Conservation (phyloP, 768 basidiomycete genomes). For the Tylopilus cervinicoccineus region DNA sequence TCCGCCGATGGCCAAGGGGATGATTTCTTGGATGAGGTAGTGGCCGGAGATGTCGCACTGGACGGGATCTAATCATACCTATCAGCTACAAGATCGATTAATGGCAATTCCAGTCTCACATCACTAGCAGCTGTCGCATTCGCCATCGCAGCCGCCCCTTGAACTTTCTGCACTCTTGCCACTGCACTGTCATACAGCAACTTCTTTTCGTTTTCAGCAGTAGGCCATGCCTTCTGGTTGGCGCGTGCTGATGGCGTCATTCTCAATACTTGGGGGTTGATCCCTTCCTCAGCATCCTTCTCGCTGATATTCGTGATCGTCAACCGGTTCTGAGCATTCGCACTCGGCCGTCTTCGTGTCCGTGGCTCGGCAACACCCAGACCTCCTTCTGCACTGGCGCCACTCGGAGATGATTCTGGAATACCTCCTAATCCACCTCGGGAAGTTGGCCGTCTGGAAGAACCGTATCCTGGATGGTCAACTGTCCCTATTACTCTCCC, state of each 20-base stretch:
- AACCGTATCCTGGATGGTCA: slow-evolving; percentile 28
- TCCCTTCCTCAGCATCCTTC: slow-evolving; percentile 35
- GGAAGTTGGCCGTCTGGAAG: slow-evolving; percentile 12
- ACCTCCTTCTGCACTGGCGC: slow-evolving; percentile 3
- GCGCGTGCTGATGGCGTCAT: slow-evolving; percentile 28
- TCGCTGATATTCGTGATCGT: slow-evolving; percentile 42
- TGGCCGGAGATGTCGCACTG: background rate
- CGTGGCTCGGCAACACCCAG: slow-evolving; percentile 8
- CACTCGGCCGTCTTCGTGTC: slow-evolving; percentile 31
- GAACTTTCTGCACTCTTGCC: slow-evolving; percentile 36
- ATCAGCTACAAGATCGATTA: slow-evolving; percentile 3
- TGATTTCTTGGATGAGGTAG: slow-evolving; percentile 14
- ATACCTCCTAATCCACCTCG: slow-evolving; percentile 22
- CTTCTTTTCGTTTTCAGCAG: slow-evolving; percentile 47
- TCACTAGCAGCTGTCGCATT: slow-evolving; percentile 25
- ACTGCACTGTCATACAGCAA: slow-evolving; percentile 36
- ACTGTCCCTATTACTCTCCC: slow-evolving; percentile 15
- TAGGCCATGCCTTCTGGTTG: slow-evolving; percentile 19
- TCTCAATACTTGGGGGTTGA: slow-evolving; percentile 16
- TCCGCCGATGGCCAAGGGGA: slow-evolving; percentile 63
- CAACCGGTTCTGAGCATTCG: slow-evolving; percentile 32
- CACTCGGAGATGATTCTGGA: slow-evolving; percentile 8
- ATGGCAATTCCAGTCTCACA: slow-evolving; percentile 15
- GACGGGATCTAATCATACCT: slow-evolving; percentile 6
- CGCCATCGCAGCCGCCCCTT: slow-evolving; percentile 30